Evolutionary conservation across 768 basidiomycete species (phyloP), one percentile per base, ranked within the genome.

Genomic region (Hericium coralloides): DNA sequence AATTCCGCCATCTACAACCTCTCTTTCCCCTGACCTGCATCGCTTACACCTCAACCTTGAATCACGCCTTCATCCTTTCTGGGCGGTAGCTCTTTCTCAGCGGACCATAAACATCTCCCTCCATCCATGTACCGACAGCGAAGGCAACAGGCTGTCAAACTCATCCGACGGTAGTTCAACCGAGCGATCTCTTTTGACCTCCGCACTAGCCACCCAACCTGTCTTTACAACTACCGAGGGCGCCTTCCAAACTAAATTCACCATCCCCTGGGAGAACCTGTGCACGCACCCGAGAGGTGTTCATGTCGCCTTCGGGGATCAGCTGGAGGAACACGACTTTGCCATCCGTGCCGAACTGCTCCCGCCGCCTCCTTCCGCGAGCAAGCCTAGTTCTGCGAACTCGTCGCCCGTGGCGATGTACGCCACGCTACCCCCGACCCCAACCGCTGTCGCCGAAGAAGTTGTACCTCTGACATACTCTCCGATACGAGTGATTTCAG

Each of bases 401-500:
- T 60, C 41, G 52, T 55, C 2, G 52, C 63, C 10, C 38, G 17
- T 23, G 1, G 15, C 49, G 3, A 55, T 31, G 18, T 31, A 31
- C 37, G 23, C 20, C 4, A 38, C 55, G 5, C 47, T 58, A 17
- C 5, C 53, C 5, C 49, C 39, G 7, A 22, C 49, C 6, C 63
- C 63, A 2, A 65, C 64, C 14, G 59, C 65, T 9, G 58, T 55
- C 1, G 49, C 68, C 2, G 51, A 61, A 4, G 64, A 72, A 12
- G 51, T 59, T 1, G 59, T 74, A 4, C 69, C 73, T 22, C 75
- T 92, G 38, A 80, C 85, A 0, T 73, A 83, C 63, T 79, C 80
- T 2, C 78, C 79, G 2, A 70, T 95, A 14, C 84, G 91, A 17
- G 80, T 95, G 55, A 86, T 98, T 14, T 95, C 92, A 8, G 95